A percentile compares a stretch with the other conserved stretches of the same genome.
These are phyloP conservation scores for Cnidoscolus chayamansa DNA, from an alignment of 441 rosid genomes.

Conservation along the genomic window DNA sequence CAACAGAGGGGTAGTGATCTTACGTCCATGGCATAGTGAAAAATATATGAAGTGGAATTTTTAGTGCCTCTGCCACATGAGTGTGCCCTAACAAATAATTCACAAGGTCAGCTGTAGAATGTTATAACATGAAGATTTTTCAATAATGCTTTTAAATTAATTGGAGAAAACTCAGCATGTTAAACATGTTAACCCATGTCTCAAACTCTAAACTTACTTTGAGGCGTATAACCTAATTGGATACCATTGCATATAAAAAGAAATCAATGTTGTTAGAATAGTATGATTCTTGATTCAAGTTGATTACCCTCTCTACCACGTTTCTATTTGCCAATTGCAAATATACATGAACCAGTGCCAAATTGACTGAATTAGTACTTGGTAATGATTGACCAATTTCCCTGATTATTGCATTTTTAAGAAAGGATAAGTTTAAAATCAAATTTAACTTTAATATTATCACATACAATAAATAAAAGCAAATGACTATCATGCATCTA, in stretches of 20 bases:
- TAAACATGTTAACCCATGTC: background rate
- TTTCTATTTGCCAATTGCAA: too few relatives aligned
- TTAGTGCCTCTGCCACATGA: conserved; percentile 94
- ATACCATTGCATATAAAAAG: background rate
- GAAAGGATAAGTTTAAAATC: too few relatives aligned
- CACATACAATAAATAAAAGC: too few relatives aligned
- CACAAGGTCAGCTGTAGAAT: conserved; percentile 32
- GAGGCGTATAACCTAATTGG: background rate
- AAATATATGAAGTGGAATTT: conserved; percentile 87
- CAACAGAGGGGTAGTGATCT: conserved; percentile 31
- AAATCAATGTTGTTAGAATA: background rate
- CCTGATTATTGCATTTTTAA: too few relatives aligned
- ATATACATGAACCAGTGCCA: too few relatives aligned
- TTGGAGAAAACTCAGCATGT: background rate
- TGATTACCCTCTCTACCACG: too few relatives aligned
- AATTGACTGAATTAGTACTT: too few relatives aligned
- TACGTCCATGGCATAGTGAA: conserved; percentile 99
- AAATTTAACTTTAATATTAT: too few relatives aligned
- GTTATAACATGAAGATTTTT: conserved; percentile 8
- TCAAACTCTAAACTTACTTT: background rate
- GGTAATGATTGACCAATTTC: too few relatives aligned
- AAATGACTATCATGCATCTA: too few relatives aligned
- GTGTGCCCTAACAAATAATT: conserved; percentile 66
- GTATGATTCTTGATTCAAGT: too few relatives aligned
- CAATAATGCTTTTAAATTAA: background rate